Percentiles rank a stretch among this genome's conserved stretches.
Conservation (phyloP, 1,284 basidiomycete species). For the Ganoderma sp. region DNA sequence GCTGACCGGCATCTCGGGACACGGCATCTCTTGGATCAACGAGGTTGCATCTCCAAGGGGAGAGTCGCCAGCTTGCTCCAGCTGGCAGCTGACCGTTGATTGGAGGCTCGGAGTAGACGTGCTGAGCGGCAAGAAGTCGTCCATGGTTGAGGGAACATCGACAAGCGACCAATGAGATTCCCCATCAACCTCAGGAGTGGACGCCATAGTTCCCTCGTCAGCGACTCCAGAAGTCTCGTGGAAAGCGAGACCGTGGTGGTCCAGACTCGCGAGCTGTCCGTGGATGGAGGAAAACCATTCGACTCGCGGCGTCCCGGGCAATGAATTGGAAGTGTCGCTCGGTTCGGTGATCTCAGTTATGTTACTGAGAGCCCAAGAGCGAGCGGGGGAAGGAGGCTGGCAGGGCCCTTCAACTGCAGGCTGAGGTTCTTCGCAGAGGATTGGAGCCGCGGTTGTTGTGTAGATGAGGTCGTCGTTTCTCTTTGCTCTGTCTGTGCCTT, state of each 20-base stretch:
- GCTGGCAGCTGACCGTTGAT: background rate
- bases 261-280: conserved; percentile 8
- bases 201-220: background rate
- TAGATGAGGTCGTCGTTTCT: background rate
- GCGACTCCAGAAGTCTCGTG: background rate
- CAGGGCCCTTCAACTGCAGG: background rate
- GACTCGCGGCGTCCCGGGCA: conserved; percentile 2
- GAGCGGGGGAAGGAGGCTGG: background rate
- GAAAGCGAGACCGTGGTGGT: background rate
- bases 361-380: conserved; percentile 9
- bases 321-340: background rate
- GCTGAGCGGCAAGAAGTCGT: background rate
- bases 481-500: background rate
- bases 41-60: background rate
- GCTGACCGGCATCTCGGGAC: background rate
- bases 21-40: background rate
- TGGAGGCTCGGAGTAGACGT: background rate
- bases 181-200: conserved; percentile 3
- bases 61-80: background rate
- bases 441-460: background rate
- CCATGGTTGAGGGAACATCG: background rate
- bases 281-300: conserved; percentile 14
- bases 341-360: conserved; percentile 18
- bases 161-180: conserved; percentile 1
- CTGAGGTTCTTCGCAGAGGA: background rate